phyloP scores from a whole-genome alignment of 2,329 filamentous ascomycete genomes.

The Calcarisporium arbuscula region DNA sequence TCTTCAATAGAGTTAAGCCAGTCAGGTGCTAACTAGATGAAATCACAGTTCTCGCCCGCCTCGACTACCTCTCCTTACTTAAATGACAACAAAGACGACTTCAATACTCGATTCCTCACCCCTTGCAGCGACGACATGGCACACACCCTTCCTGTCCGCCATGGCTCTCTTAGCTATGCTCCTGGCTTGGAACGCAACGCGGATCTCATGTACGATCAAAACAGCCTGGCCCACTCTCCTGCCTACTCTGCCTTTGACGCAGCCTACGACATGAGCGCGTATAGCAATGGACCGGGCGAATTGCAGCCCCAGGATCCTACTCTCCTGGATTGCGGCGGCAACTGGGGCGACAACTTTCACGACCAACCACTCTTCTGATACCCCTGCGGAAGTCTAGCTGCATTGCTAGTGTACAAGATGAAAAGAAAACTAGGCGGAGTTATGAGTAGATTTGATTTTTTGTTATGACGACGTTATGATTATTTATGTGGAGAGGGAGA shows the following conservation, averaged over 20 bases:
- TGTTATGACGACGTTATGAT: slow-evolving; percentile 1
- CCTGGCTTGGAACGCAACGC: slow-evolving; percentile 14
- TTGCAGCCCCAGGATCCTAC: slow-evolving; percentile 19
- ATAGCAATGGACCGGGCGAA: slow-evolving; percentile 23
- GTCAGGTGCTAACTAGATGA: no score
- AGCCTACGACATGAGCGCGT: slow-evolving; percentile 32
- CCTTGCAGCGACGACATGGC: slow-evolving; percentile 47
- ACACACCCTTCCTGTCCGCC: slow-evolving; percentile 18
- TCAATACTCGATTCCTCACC: slow-evolving; percentile 40
- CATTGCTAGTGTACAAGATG: no score
- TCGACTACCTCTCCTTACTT: slow-evolving; percentile 31
- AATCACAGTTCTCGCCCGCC: slow-evolving; percentile 30
- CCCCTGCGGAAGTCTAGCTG: no score
- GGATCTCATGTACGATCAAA: slow-evolving; percentile 24
- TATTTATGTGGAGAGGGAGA: no score
- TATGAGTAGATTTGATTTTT: no score
- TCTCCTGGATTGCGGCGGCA: slow-evolving; percentile 18
- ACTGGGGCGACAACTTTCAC: slow-evolving; percentile 25
- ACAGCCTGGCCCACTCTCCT: slow-evolving; percentile 24
- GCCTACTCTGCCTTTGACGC: slow-evolving; percentile 34
- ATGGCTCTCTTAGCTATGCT: slow-evolving; percentile 19
- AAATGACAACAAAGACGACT: slow-evolving; percentile 27
- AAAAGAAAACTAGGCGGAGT: no score
- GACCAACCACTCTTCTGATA: slow-evolving; percentile 25
- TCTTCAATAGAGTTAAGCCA: no score